These are phyloP conservation scores for Xylariaceae sp. DNA, from an alignment of 2,329 filamentous ascomycete species.

Conservation along the genomic window DNA sequence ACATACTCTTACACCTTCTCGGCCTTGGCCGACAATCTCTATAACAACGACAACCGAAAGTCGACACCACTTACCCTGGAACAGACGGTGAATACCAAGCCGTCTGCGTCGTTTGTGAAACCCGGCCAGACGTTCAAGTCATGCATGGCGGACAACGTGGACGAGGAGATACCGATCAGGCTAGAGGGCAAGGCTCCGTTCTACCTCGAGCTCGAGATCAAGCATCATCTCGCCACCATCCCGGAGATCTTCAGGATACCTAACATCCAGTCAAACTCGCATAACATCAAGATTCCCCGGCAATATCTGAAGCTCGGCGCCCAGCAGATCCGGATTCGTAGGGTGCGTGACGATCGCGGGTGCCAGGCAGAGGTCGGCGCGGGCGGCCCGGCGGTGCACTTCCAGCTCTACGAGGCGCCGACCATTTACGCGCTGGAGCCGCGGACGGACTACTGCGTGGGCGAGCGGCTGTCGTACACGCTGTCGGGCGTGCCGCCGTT, in stretches of 20 bases:
- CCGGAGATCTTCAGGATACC: conserved; percentile 77
- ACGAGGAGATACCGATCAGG: conserved; percentile 81
- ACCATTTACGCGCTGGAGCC: conserved; percentile 83
- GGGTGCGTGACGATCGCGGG: conserved; percentile 78
- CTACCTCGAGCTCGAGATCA: conserved; percentile 84
- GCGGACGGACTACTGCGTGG: conserved; percentile 84
- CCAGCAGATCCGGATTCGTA: conserved; percentile 81
- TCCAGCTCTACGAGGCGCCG: conserved; percentile 88
- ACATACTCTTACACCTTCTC: conserved; percentile 80
- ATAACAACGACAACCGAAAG: conserved; percentile 62
- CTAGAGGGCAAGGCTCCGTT: conserved; percentile 83
- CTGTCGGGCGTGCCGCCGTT: conserved; percentile 88
- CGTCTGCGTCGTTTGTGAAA: conserved; percentile 72
- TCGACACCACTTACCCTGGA: conserved; percentile 62
- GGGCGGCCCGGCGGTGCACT: conserved; percentile 70
- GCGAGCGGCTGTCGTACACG: conserved; percentile 87
- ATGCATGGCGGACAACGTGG: conserved; percentile 76
- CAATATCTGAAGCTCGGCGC: conserved; percentile 80
- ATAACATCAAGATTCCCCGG: conserved; percentile 78
- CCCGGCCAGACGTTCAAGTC: conserved; percentile 93
- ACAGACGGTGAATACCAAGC: conserved; percentile 78
- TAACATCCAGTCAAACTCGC: conserved; percentile 66
- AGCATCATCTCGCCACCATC: conserved; percentile 73
- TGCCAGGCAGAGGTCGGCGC: conserved; percentile 73
- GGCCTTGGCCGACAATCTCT: conserved; percentile 76